These are phyloP conservation scores for Syzygium oleosum DNA, from an alignment of 345 rosid genomes.

Conservation along the genomic window DNA sequence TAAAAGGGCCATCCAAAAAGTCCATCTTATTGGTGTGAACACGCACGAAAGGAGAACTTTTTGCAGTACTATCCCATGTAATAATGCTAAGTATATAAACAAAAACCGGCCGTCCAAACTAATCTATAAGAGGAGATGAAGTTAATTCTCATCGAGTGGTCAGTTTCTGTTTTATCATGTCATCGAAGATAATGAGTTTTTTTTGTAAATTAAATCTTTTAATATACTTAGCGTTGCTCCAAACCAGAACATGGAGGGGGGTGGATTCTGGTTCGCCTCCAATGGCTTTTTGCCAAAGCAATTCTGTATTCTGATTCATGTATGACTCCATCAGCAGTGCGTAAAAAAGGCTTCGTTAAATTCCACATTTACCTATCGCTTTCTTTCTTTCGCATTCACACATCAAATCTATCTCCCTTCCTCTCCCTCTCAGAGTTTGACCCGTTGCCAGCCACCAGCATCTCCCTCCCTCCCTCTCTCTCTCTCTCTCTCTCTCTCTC, in stretches of 20 bases:
- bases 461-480: conserved; percentile 16
- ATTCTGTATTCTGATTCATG: not conserved
- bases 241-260: not conserved
- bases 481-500: conserved; percentile 42
- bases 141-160: not conserved
- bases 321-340: not conserved
- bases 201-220: not conserved
- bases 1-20: not conserved
- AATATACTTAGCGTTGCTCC: not conserved
- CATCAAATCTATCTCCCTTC: not conserved
- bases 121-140: not conserved
- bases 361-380: conserved; percentile 4
- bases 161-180: not conserved
- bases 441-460: conserved; percentile 78
- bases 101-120: not conserved
- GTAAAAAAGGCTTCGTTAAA: not conserved
- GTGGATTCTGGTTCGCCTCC: not conserved
- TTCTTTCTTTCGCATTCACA: conserved; percentile 32
- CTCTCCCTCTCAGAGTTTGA: conserved; percentile 53
- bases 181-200: not conserved
- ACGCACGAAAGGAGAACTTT: not conserved
- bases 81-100: not conserved
- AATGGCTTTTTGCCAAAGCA: not conserved
- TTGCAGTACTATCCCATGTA: not conserved
- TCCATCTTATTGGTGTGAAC: not conserved